A percentile compares a stretch with the other conserved stretches of the same genome.
Evolutionary conservation across 768 basidiomycete species (phyloP).

Genomic region (Imleria badia): DNA sequence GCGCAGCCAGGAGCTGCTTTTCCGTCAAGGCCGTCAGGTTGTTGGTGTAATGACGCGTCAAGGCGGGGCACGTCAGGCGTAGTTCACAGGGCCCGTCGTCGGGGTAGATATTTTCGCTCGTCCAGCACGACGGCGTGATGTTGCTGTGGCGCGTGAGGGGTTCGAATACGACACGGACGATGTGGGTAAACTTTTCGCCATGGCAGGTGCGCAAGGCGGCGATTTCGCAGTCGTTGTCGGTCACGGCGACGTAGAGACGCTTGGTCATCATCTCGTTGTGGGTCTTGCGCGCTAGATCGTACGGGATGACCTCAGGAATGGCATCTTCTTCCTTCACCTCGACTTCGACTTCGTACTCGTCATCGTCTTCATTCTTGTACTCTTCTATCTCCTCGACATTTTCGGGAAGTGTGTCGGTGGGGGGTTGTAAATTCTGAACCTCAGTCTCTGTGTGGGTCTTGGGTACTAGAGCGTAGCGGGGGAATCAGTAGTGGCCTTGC

Average conservation of each 20-base stretch:
- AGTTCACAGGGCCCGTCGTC: background rate
- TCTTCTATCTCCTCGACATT: background rate
- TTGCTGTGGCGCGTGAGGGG: background rate
- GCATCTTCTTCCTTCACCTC: background rate
- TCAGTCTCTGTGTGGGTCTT: background rate
- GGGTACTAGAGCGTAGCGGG: background rate
- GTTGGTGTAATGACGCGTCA: background rate
- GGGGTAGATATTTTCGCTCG: background rate
- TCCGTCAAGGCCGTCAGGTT: background rate
- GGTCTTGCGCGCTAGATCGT: background rate
- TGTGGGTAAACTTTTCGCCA: background rate
- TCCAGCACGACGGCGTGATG: slow-evolving; percentile 5
- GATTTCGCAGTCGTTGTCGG: slow-evolving; percentile 6
- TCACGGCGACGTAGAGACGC: background rate
- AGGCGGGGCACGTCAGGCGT: background rate
- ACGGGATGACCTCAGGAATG: background rate
- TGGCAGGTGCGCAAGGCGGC: background rate
- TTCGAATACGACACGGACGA: background rate
- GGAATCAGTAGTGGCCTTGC: background rate
- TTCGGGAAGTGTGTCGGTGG: background rate
- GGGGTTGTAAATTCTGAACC: background rate
- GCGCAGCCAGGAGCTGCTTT: background rate
- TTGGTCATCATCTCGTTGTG: background rate
- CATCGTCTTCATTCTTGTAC: too few relatives aligned
- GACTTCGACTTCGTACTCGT: background rate